Evolutionary conservation across 2,329 filamentous ascomycete genomes (phyloP).

Genomic region (Juglanconis juglandina): DNA sequence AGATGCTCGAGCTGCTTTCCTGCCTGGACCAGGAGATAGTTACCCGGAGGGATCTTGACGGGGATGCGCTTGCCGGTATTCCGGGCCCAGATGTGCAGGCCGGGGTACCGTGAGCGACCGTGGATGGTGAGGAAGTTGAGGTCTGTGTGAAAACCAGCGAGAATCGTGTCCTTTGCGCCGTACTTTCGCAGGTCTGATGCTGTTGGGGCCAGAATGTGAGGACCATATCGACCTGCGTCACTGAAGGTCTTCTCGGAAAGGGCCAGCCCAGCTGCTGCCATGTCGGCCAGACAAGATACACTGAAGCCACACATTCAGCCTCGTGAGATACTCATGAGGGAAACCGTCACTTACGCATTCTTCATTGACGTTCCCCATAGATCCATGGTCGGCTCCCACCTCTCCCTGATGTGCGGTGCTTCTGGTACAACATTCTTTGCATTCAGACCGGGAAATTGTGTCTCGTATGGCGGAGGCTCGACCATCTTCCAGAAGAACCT

Average conservation of each 20-base stretch:
- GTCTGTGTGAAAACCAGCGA: slow-evolving; percentile 62
- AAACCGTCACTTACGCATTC: slow-evolving; percentile 44
- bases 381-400: slow-evolving; percentile 54
- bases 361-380: slow-evolving; percentile 60
- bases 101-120: slow-evolving; percentile 59
- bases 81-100: slow-evolving; percentile 61
- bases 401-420: slow-evolving; percentile 43
- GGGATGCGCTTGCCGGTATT: slow-evolving; percentile 58
- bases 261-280: slow-evolving; percentile 55
- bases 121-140: slow-evolving; percentile 65
- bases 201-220: slow-evolving; percentile 59
- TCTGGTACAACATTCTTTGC: slow-evolving; percentile 53
- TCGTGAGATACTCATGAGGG: neutral
- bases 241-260: slow-evolving; percentile 51
- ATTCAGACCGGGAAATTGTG: slow-evolving; percentile 53
- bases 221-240: slow-evolving; percentile 54
- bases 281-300: slow-evolving; percentile 55
- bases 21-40: slow-evolving; percentile 58
- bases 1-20: slow-evolving; percentile 62
- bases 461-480: slow-evolving; percentile 50
- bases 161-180: slow-evolving; percentile 52
- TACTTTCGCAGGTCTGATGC: slow-evolving; percentile 56
- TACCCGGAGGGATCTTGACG: slow-evolving; percentile 56
- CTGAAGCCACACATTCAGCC: slow-evolving; percentile 25
- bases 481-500: slow-evolving; percentile 63